Evolutionary conservation across 2,329 filamentous ascomycete genomes (phyloP).

Genomic region (Hymenoscyphus fraxineus): DNA sequence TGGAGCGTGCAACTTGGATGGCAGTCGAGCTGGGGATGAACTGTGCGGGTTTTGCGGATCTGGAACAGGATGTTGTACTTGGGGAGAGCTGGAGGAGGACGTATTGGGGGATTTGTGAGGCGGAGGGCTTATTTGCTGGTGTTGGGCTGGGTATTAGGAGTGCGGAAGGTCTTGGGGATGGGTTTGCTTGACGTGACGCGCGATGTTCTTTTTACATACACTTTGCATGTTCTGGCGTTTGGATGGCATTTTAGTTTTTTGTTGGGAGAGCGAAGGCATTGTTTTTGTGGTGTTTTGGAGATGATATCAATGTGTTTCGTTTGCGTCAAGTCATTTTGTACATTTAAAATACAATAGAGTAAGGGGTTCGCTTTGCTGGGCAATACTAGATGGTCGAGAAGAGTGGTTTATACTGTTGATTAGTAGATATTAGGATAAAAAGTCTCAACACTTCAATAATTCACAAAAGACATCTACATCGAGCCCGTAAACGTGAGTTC

Average conservation of each 20-base stretch:
- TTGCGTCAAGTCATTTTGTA: neutral
- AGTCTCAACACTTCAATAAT: neutral
- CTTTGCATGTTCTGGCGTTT: neutral
- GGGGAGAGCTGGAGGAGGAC: slow-evolving; percentile 42
- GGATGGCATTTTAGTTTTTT: neutral
- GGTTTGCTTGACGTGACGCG: neutral
- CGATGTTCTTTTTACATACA: neutral
- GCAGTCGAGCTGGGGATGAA: slow-evolving; percentile 61
- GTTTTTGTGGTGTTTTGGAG: neutral
- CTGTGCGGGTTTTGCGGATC: slow-evolving; percentile 48
- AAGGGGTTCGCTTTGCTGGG: neutral
- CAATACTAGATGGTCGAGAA: neutral
- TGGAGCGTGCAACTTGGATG: slow-evolving; percentile 50
- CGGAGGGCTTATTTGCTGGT: slow-evolving; percentile 26
- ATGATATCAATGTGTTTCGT: neutral
- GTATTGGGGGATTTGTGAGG: slow-evolving; percentile 40
- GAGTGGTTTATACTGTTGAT: neutral
- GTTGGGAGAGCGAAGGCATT: neutral
- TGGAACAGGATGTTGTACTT: slow-evolving; percentile 36
- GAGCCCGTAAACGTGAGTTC: too few relatives aligned
- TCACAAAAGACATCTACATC: too few relatives aligned
- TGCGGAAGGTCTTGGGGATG: neutral
- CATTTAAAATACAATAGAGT: neutral
- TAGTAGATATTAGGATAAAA: neutral
- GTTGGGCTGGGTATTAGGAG: neutral